Conservation (phyloP, 441 rosid species). For the Isatis lusitanica region DNA sequence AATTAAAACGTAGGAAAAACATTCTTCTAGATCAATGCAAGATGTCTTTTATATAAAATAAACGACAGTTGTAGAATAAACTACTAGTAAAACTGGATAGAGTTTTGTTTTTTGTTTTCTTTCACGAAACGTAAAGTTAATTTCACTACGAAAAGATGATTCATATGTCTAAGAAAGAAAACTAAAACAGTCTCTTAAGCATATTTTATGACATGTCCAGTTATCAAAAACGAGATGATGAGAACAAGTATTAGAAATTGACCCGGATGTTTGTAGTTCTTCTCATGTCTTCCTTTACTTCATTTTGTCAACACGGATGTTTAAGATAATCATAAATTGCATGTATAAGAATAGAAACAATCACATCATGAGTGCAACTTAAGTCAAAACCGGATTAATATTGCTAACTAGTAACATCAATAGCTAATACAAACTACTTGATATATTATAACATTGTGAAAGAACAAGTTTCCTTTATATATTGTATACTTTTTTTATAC, state of each 20-base stretch:
- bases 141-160: not conserved
- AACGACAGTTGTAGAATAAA: not conserved
- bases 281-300: not conserved
- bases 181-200: not conserved
- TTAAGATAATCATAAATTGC: slow-evolving; percentile 6
- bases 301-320: not conserved
- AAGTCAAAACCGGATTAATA: too few species aligned
- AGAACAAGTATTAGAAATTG: slow-evolving; percentile 24
- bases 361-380: too few species aligned
- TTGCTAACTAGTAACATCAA: too few species aligned
- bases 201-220: slow-evolving; percentile 8
- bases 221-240: slow-evolving; percentile 26
- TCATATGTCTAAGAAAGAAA: not conserved
- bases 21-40: not conserved
- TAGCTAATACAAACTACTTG: too few species aligned
- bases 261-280: not conserved
- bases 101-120: not conserved
- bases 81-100: not conserved
- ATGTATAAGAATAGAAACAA: not conserved
- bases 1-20: not conserved
- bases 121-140: not conserved
- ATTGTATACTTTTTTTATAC: too few species aligned
- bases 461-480: too few species aligned
- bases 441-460: too few species aligned
- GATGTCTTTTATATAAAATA: too few species aligned